Percentiles rank a stretch among this genome's conserved stretches.
Conservation (phyloP, 1,284 basidiomycete species). For the Cryptococcus hybrid region DNA sequence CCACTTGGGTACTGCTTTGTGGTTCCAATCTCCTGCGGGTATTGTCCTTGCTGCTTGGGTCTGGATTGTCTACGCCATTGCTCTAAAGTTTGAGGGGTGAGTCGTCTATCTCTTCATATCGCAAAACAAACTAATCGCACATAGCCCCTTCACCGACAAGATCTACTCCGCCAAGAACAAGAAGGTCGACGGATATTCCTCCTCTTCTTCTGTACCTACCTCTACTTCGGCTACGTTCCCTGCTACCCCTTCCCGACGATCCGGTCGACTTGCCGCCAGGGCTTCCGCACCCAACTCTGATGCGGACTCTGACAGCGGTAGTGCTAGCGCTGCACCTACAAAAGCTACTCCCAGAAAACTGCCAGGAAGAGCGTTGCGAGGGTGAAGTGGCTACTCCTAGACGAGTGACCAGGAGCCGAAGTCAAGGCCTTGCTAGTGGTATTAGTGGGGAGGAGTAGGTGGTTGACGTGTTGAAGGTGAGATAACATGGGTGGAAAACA, state of each 20-base stretch:
- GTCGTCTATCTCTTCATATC: slow-evolving; percentile 30
- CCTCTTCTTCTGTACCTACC: slow-evolving; percentile 9
- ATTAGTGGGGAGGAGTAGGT: slow-evolving; percentile 29
- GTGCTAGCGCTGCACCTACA: slow-evolving; percentile 5
- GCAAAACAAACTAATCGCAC: too few relatives aligned
- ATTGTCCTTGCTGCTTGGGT: slow-evolving; percentile 72
- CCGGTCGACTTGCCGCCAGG: slow-evolving; percentile 21
- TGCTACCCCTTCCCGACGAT: slow-evolving; percentile 22
- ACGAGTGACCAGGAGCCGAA: slow-evolving; percentile 45
- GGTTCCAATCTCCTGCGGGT: slow-evolving; percentile 80
- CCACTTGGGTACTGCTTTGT: slow-evolving; percentile 77
- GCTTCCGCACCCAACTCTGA: slow-evolving; percentile 13
- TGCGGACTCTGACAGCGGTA: slow-evolving; percentile 7
- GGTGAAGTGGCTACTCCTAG: slow-evolving; percentile 19
- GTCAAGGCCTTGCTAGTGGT: slow-evolving; percentile 30
- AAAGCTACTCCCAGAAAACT: slow-evolving; percentile 6
- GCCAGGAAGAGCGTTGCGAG: slow-evolving; percentile 4
- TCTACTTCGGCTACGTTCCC: slow-evolving; percentile 8
- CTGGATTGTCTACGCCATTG: slow-evolving; percentile 76
- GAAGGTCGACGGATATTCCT: slow-evolving; percentile 8
- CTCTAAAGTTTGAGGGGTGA: slow-evolving; percentile 82
- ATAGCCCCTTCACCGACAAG: slow-evolving; percentile 51
- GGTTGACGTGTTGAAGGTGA: background rate
- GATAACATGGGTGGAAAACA: background rate
- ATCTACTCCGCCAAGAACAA: slow-evolving; percentile 46